These are phyloP conservation scores for Paramyrothecium roridum DNA, from an alignment of 2,329 filamentous ascomycete genomes.

Conservation along the genomic window DNA sequence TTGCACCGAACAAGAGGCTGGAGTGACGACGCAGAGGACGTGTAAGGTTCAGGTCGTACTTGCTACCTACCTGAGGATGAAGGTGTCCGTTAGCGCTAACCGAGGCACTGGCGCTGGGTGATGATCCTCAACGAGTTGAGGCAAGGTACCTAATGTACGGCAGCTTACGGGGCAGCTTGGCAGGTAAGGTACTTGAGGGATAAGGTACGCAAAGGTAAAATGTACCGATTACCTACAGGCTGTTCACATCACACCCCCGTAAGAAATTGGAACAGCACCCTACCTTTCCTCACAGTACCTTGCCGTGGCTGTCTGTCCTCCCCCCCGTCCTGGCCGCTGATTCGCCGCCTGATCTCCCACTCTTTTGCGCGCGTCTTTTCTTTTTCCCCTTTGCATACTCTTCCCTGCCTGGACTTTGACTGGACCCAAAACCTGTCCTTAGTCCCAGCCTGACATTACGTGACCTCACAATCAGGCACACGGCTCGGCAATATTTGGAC, in stretches of 20 bases:
- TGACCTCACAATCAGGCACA: not conserved
- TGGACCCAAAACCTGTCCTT: conserved; percentile 11
- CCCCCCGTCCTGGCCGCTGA: conserved; percentile 14
- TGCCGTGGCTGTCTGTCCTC: conserved; percentile 5
- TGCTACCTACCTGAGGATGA: no score
- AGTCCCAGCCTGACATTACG: not conserved
- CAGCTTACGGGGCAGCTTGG: no score
- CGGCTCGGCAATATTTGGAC: not conserved
- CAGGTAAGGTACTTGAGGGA: not conserved
- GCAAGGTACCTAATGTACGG: no score
- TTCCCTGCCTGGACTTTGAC: conserved; percentile 1
- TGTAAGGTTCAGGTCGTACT: no score
- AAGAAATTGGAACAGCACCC: not conserved
- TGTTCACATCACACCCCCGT: not conserved
- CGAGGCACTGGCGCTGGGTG: no score
- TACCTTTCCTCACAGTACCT: not conserved
- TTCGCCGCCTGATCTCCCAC: conserved; percentile 20
- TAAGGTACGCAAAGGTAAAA: not conserved
- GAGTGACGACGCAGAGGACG: no score
- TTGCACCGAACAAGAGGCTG: no score
- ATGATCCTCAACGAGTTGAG: no score
- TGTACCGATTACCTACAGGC: no score
- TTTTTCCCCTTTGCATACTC: conserved; percentile 12
- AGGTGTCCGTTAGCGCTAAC: no score
- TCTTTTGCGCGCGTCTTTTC: conserved; percentile 20